Base-by-base conservation (phyloP, 2,329 filamentous ascomycete genomes). In the Neonectria magnoliae region DNA sequence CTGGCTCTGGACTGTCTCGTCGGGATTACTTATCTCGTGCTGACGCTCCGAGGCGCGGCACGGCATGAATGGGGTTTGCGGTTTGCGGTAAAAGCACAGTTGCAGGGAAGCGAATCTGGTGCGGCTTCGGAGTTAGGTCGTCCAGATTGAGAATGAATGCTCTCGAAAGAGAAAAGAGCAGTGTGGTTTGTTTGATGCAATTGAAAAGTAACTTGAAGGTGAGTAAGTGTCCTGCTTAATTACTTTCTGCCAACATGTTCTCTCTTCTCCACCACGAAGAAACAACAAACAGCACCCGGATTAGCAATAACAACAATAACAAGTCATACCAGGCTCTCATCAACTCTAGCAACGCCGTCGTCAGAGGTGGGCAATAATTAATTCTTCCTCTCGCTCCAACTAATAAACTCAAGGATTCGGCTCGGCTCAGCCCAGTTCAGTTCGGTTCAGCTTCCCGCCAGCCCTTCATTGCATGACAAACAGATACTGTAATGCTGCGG, bases 371-470 rank as follows among this genome's bases (percentile, higher is more conserved):
- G 14, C 13, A n/a, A 16, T 7, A n/a, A 7, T n/a, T 38, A 14
- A 20, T n/a, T 9, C 13, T 42, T 48, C 27, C 20, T 25, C 25
- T 29, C 44, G 38, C 25, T 5, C 25, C 25, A 25, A 25, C 25
- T 25, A 25, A 25, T 8, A 52, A 60, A 50, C 22, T 45, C 33
- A 51, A 50, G 50, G 55, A 29, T 47, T 57, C 27, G 41, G 60
- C 54, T 62, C 27, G 47, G 53, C 56, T 42, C 61, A 57, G 47
- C 57, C 62, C 66, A 47, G 59, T 45, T 62, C 60, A 62, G 29
- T 53, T 62, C 60, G 60, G 29, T 53, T 58, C 36, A 62, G 38
- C 44, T 41, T 27, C 41, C 51, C 53, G 55, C 61, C 56, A 64
- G 44, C 41, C 22, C n/a, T 36, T 52, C 16, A 59, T 55, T 64